Conservation (phyloP, 805 yeast genomes). For the Starmerella davenportii region DNA sequence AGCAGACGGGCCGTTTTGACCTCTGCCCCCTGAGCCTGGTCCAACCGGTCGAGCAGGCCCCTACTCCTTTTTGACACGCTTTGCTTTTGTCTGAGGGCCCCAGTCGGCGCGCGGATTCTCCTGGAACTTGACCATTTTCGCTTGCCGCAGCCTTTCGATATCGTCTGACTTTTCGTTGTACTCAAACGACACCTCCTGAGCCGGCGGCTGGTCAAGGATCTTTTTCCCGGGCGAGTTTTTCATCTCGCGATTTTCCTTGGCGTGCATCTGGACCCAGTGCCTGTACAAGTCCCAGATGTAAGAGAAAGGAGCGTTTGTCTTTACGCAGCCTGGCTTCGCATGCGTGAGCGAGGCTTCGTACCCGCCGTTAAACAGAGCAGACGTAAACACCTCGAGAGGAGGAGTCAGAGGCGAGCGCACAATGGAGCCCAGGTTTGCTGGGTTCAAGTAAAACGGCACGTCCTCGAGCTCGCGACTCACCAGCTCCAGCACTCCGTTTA, state of each 20-base stretch:
- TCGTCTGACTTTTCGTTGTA: slow-evolving; percentile 37
- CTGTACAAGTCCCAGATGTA: slow-evolving; percentile 56
- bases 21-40: no score
- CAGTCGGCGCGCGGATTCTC: slow-evolving; percentile 86
- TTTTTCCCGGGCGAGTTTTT: slow-evolving; percentile 22
- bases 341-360: slow-evolving; percentile 73
- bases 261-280: slow-evolving; percentile 35
- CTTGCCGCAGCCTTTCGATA: slow-evolving; percentile 44
- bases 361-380: slow-evolving; percentile 75
- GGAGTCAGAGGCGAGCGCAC: slow-evolving; percentile 68
- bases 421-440: slow-evolving; percentile 56
- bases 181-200: slow-evolving; percentile 34
- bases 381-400: slow-evolving; percentile 47
- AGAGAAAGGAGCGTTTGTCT: slow-evolving; percentile 80
- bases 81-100: slow-evolving; percentile 78
- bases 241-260: slow-evolving; percentile 25
- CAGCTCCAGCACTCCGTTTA: slow-evolving; percentile 80
- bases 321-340: slow-evolving; percentile 67
- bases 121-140: slow-evolving; percentile 74
- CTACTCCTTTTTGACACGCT: slow-evolving; percentile 5
- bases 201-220: slow-evolving; percentile 18
- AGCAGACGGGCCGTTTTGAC: no score
- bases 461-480: slow-evolving; percentile 50
- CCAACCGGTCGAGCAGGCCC: no score
- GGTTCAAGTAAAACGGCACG: slow-evolving; percentile 66